Evolutionary conservation across 2,329 filamentous ascomycete genomes (phyloP), one percentile per base, ranked within the genome.

Genomic region (Aspergillus spinulosporus): DNA sequence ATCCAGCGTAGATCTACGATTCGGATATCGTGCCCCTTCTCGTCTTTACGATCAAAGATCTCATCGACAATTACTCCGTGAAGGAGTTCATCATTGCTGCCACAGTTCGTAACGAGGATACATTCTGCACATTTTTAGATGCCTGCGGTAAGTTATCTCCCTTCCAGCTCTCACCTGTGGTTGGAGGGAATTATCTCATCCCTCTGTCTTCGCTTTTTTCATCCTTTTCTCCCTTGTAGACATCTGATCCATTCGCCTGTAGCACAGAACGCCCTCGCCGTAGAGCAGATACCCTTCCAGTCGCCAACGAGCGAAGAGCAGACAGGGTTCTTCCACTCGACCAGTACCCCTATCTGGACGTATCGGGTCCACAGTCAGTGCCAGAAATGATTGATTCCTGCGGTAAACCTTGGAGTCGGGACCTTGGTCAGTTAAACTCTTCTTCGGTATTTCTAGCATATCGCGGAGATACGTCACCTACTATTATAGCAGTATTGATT

Each of bases 91-190:
- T 88, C 54, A 82, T 88, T 59, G 79, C 84, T 2, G 81, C 83
- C 11, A 84, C 84, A 0, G 77, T 88, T 53, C 80, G 86, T 54
- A 88, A 87, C 57, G 75, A 80, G 54, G 74, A 84, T 51, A 88
- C 85, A 0, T 86, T 87, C 68, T 76, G 81, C 62, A 73, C 77
- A 28, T 87, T 88, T 65, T 67, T 79, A 62, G 72, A 79, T 55
- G 80, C 79, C 54, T 87, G 84, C 70, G 72, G 85, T 87, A 72
- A 67, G 84, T 68, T 11, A 11, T 12, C 9, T 28, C 21, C 21
- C 26, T 26, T 28, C 14, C 31, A 21, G 9, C 8, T 37, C 4
- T 12, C 9, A 4, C 11, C 4, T 37, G 9, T 37, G 4, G 21
- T 21, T 5, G 26, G 14, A 11, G 28, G 26, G 14, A 21, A 21